Conservation (phyloP, 768 basidiomycete species). For the Mycena kentingensis region DNA sequence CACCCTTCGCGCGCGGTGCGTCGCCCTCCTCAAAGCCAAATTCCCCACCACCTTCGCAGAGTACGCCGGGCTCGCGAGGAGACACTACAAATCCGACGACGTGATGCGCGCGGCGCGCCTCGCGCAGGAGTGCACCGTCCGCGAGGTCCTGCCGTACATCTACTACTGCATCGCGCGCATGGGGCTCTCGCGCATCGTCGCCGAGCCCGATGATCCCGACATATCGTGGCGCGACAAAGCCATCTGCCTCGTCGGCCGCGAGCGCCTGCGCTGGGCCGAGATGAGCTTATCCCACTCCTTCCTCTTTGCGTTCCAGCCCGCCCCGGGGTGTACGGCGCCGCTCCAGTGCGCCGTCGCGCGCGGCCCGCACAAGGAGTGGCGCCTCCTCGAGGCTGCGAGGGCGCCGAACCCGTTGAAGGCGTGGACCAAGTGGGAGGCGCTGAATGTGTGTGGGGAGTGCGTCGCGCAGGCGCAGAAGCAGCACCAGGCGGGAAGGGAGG, state of each 20-base stretch:
- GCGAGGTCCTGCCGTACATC: conserved; percentile 46
- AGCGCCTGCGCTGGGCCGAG: conserved; percentile 43
- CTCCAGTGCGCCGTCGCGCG: conserved; percentile 37
- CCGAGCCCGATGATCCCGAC: conserved; percentile 33
- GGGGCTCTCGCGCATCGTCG: conserved; percentile 39
- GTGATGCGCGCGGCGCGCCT: conserved; percentile 48
- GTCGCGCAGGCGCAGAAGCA: conserved; percentile 22
- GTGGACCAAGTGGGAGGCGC: conserved; percentile 20
- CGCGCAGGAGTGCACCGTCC: conserved; percentile 42
- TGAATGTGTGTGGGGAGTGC: conserved; percentile 26
- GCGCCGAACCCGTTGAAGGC: conserved; percentile 29
- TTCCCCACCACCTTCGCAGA: conserved; percentile 43
- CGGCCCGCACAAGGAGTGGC: conserved; percentile 48
- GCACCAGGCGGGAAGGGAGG: conserved; percentile 24
- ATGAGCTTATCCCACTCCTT: conserved; percentile 45
- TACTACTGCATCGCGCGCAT: conserved; percentile 53
- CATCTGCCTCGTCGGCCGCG: conserved; percentile 42
- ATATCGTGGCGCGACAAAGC: conserved; percentile 44
- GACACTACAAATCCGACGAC: conserved; percentile 39
- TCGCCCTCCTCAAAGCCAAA: conserved; percentile 45
- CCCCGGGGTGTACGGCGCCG: conserved; percentile 32
- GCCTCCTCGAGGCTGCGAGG: conserved; percentile 38
- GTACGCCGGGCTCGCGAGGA: conserved; percentile 30
- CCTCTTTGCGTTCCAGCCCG: conserved; percentile 40
- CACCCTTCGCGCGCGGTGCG: conserved; percentile 53